phyloP scores from a whole-genome alignment of 164 flowering plant species.

The Chimonanthus salicifolius region DNA sequence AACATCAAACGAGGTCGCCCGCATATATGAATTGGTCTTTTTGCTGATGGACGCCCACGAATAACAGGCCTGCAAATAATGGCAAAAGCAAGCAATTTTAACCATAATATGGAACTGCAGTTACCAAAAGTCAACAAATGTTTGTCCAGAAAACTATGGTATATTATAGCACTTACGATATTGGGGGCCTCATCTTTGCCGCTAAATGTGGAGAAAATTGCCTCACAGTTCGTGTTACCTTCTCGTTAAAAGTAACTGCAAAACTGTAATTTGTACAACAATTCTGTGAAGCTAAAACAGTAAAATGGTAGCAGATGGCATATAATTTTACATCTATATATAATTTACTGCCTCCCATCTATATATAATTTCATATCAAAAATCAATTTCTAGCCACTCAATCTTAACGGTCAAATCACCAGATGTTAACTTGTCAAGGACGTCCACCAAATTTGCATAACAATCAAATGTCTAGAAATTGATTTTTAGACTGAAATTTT shows the following conservation, averaged over 20 bases:
- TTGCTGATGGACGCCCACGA: slow-evolving; percentile 92
- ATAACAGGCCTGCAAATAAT: slow-evolving; percentile 72
- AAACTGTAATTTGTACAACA: slow-evolving; percentile 53
- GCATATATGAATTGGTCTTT: slow-evolving; percentile 79
- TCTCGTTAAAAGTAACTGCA: slow-evolving; percentile 95
- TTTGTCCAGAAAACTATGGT: not conserved
- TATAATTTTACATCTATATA: too few species aligned
- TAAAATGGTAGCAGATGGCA: not conserved
- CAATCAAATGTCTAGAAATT: too few species aligned
- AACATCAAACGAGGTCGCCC: slow-evolving; percentile 95
- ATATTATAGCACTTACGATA: slow-evolving; percentile 46
- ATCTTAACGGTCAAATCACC: too few species aligned
- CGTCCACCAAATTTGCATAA: too few species aligned
- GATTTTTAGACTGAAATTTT: too few species aligned
- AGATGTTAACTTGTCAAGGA: too few species aligned
- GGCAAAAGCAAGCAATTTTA: not conserved
- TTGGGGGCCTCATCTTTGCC: slow-evolving; percentile 95
- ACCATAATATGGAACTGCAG: not conserved
- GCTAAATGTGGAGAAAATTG: slow-evolving; percentile 96
- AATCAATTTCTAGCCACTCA: too few species aligned
- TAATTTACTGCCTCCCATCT: too few species aligned
- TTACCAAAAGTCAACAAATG: not conserved
- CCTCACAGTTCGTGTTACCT: slow-evolving; percentile 86
- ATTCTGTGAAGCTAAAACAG: slow-evolving; percentile 2
- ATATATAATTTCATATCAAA: too few species aligned